Conservation (phyloP, 163 green algal genomes). For the Scenedesmus sp. region DNA sequence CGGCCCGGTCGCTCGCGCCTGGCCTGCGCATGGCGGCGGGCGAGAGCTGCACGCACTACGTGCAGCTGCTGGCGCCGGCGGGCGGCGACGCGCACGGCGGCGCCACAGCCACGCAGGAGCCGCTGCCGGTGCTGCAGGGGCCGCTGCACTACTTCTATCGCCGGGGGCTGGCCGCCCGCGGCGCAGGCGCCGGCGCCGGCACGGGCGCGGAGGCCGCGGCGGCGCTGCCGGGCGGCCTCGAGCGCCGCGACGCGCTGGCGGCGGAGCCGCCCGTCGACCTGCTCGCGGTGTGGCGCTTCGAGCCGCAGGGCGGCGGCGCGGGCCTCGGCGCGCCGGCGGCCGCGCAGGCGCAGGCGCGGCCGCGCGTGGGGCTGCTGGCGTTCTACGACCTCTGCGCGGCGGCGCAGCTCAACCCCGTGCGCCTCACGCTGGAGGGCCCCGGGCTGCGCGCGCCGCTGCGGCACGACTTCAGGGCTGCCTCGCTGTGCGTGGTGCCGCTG, state of each 20-base stretch:
- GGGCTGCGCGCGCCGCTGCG: conserved; percentile 16
- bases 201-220: not conserved
- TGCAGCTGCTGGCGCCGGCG: conserved; percentile 33
- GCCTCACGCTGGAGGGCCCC: conserved; percentile 32
- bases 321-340: not conserved
- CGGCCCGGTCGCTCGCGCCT: not conserved
- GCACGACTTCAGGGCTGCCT: conserved; percentile 63
- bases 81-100: not conserved
- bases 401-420: conserved; percentile 41
- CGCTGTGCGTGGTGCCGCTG: conserved; percentile 62
- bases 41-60: conserved; percentile 27
- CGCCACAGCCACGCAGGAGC: conserved; percentile 7
- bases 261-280: conserved; percentile 42
- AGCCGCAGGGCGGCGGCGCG: not conserved
- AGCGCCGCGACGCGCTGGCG: not conserved
- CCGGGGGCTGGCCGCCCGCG: not conserved
- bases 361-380: not conserved
- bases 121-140: conserved; percentile 6
- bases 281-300: conserved; percentile 34
- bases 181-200: not conserved
- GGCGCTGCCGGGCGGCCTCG: not conserved
- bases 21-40: conserved; percentile 11
- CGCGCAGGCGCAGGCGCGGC: not conserved
- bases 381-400: conserved; percentile 42
- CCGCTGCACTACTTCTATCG: conserved; percentile 42